Base-by-base conservation (phyloP, 257 asterid species). In the Salvia hispanica region DNA sequence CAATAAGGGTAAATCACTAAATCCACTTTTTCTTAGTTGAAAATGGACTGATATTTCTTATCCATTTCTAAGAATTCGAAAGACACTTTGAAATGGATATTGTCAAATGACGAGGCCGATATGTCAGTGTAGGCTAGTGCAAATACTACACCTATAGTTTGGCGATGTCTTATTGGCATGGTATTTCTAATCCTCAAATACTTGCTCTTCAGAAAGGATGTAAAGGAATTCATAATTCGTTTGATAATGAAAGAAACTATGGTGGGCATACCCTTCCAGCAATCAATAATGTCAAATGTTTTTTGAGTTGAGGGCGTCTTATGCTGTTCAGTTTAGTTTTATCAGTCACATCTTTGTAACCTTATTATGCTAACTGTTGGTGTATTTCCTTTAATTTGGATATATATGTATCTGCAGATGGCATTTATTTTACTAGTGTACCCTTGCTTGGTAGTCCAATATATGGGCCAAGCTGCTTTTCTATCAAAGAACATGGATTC, bases 391-490 rank as follows among this genome's bases (percentile, higher is more conserved):
- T n/a, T 68, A 11, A 59, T 63, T 70, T 61, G 72, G 62, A 62
- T 61, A 46, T 55, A 40, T 57, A 11, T 72, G 18, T 60, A 33
- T 76, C 33, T 81, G 76, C 94, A 91, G 98, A 74, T 88, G 70
- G 96, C 97, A 63, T 93, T 90, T 81, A 70, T 84, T 28, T 75
- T 75, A 70, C 77, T 77, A 51, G 92, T 93, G 61, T 93, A 93
- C 78, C 98, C 98, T 57, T 86, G 95, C 74, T 84, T 93, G 79
- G 94, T 86, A 25, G 67, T 90, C 78, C 97, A 90, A 73, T 93
- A 93, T 79, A 88, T 90, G 95, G 98, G 98, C 53, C 98, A 93
- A 76, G 98, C 98, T 69, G 98, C 98, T 60, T 93, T 72, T 79
- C 92, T 93, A 43, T 85, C 98, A 1, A 85, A 85, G 83, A 80